phyloP scores from a whole-genome alignment of 106 monocot species.

The Dendrobium catenatum region DNA sequence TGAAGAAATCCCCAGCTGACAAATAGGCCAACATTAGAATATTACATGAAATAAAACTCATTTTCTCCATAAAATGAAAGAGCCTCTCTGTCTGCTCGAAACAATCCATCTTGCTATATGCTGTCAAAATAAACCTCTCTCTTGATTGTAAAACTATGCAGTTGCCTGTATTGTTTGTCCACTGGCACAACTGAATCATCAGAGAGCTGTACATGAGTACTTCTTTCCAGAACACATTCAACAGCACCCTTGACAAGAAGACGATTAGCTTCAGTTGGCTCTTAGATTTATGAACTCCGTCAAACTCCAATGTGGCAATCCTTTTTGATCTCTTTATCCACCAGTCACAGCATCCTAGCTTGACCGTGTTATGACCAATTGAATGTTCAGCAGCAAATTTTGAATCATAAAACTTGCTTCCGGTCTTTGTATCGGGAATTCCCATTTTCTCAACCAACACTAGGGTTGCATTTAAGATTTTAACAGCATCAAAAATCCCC shows the following conservation, averaged over 20 bases:
- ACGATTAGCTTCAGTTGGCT: conserved; percentile 42
- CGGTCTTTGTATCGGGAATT: conserved; percentile 42
- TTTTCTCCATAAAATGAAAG: conserved; percentile 20
- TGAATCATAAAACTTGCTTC: conserved; percentile 18
- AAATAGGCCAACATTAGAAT: no score
- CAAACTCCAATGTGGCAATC: conserved; percentile 56
- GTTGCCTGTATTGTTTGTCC: conserved; percentile 33
- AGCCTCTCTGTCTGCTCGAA: conserved; percentile 20
- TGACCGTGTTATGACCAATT: conserved; percentile 20
- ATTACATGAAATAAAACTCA: conserved; percentile 46
- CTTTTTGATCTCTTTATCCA: conserved; percentile 63
- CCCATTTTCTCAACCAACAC: conserved; percentile 92
- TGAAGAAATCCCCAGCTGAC: no score
- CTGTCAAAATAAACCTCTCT: conserved; percentile 40
- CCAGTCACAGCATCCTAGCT: conserved; percentile 71
- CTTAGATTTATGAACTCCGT: conserved; percentile 64
- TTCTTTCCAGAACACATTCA: conserved; percentile 54
- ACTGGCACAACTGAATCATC: conserved; percentile 54
- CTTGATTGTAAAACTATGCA: conserved; percentile 30
- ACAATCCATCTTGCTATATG: conserved; percentile 20
- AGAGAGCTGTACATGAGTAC: conserved; percentile 35
- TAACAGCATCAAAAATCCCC: no score
- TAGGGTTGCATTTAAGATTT: no score
- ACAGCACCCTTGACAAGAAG: conserved; percentile 77
- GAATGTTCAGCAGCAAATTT: conserved; percentile 28